Evolutionary conservation across 768 basidiomycete species (phyloP), one percentile per base, ranked within the genome.

Genomic region (Gautieria morchelliformis): DNA sequence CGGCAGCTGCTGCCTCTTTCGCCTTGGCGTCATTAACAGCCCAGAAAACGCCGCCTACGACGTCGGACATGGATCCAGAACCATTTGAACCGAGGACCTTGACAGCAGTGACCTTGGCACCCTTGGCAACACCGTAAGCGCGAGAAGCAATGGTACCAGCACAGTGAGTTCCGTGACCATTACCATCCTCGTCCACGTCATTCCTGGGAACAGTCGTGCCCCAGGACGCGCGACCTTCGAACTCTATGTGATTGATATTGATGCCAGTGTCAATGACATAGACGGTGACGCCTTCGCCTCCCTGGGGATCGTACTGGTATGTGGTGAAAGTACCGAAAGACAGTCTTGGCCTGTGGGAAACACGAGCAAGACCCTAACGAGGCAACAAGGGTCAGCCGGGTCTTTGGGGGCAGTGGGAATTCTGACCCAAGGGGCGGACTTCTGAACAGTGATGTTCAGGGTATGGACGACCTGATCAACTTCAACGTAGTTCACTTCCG

Each of bases 61-160:
- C 96, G 66, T 98, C 94, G 44, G 86, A 84, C 94, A 97, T 96
- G 56, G 86, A 79, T 8, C 96, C 96, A 62, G 87, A 90, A 37
- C 96, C 96, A 63, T 94, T 90, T 49, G 87, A 83, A n/a, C 93
- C 93, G 48, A 97, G 81, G 19, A 92, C 90, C 76, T 94, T 95
- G 70, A 95, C 92, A 35, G 93, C 93, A 62, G 87, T 77, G 63
- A 95, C 78, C 60, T 90, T 79, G 56, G 93, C 95, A 60, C 79
- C 79, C 84, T 99, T 98, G 52, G 96, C 93, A 46, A 99, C 93
- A 72, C 96, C 96, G 66, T 92, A 98, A 71, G 85, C 89, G 65
- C 75, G 73, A 5, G 90, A 93, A n/a, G 85, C 96, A 63, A 98
- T 94, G 32, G 94, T 99, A 54, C 94, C 94, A 47, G 94, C 93